Percentiles rank a stretch among this genome's conserved stretches.
Evolutionary conservation across 169 alveolate species (phyloP).

Genomic region (Plasmodium reichenowi): DNA sequence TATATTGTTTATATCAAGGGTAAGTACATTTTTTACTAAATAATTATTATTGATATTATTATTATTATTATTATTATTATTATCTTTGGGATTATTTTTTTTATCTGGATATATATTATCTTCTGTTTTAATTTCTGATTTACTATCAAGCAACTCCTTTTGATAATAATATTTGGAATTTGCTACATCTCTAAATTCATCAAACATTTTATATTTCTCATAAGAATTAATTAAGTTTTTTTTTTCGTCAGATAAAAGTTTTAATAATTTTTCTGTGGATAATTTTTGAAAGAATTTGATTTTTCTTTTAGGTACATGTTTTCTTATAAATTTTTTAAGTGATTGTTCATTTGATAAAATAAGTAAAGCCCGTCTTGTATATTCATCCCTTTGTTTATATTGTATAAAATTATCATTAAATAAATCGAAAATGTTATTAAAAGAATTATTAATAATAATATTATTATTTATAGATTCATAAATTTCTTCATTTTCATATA

Average conservation of each 20-base stretch:
- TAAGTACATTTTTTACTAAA: constrained; percentile 44
- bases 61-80: constrained; percentile 14
- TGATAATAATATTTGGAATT: constrained; percentile 76
- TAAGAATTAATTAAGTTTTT: constrained; percentile 59
- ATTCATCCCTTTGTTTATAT: constrained; percentile 48
- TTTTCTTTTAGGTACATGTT: constrained; percentile 30
- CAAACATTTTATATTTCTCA: constrained; percentile 40
- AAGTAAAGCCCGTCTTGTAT: constrained; percentile 24
- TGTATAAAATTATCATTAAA: constrained; percentile 26
- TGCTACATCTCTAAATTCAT: constrained; percentile 62
- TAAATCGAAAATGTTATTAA: background rate
- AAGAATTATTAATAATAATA: background rate
- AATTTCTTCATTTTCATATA: constrained; percentile 58
- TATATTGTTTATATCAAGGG: constrained; percentile 23
- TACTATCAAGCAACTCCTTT: constrained; percentile 23
- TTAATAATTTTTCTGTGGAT: constrained; percentile 12
- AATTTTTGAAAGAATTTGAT: constrained; percentile 64
- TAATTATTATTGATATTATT: background rate
- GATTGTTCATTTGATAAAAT: constrained; percentile 51
- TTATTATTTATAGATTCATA: constrained; percentile 24
- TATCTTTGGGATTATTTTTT: constrained; percentile 18
- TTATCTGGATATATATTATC: constrained; percentile 5
- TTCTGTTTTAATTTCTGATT: constrained; percentile 15
- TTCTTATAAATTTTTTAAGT: constrained; percentile 10
- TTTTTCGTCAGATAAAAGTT: constrained; percentile 25